phyloP scores from a whole-genome alignment of 83 land plant species.

The Thuja plicata region DNA sequence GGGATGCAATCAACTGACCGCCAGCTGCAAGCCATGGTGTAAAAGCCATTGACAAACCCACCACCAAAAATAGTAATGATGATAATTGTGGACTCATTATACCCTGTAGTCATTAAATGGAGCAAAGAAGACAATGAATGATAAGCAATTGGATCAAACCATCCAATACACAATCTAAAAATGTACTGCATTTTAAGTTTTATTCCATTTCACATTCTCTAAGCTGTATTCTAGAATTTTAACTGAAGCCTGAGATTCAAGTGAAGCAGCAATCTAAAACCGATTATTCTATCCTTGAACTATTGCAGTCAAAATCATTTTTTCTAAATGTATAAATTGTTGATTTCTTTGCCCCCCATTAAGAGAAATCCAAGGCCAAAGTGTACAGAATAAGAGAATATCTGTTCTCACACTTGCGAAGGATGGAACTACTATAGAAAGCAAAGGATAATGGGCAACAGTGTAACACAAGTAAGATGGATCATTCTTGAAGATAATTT shows the following conservation, averaged over 20 bases:
- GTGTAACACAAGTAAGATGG: neutral
- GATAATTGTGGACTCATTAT: constrained; percentile 88
- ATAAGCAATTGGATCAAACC: neutral
- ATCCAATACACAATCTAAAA: neutral
- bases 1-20: constrained; percentile 89
- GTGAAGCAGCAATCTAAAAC: neutral
- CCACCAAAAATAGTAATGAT: constrained; percentile 90
- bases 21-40: constrained; percentile 99
- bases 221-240: neutral
- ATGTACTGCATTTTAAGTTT: neutral
- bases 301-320: neutral
- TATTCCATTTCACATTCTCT: neutral
- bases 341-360: neutral
- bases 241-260: neutral
- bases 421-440: neutral
- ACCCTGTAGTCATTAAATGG: constrained; percentile 59
- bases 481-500: neutral
- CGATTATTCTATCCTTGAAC: neutral
- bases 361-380: neutral
- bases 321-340: neutral
- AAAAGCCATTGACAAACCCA: constrained; percentile 94
- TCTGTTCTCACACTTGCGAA: neutral
- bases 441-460: neutral
- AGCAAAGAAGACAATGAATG: neutral
- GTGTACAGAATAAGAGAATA: neutral